These are phyloP conservation scores for Penicillium occitanis DNA, from an alignment of 2,329 filamentous ascomycete genomes.

Conservation along the genomic window DNA sequence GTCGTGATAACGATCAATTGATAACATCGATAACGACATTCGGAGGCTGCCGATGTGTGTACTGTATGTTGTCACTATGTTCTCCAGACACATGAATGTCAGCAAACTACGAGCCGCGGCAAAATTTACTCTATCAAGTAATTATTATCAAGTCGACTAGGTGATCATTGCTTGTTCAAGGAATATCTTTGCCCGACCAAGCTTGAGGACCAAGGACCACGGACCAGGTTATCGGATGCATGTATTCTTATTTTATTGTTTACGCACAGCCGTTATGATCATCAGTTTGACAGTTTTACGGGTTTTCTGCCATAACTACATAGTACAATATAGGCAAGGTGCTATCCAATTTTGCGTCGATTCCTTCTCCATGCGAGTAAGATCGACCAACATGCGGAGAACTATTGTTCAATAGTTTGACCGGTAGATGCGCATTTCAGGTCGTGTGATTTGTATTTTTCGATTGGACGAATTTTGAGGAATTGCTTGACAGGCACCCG, in stretches of 20 bases:
- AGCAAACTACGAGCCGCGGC: not conserved
- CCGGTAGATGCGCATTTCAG: not conserved
- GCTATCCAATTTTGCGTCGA: not conserved
- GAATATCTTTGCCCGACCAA: not conserved
- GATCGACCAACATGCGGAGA: conserved; percentile 5
- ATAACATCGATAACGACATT: not conserved
- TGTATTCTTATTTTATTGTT: not conserved
- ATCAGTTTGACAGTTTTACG: not conserved
- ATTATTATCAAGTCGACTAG: not conserved
- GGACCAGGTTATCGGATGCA: not conserved
- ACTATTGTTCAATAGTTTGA: not conserved
- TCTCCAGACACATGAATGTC: not conserved
- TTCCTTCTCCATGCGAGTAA: not conserved
- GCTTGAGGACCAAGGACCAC: not conserved
- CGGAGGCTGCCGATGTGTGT: conserved; percentile 5
- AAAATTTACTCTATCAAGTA: not conserved
- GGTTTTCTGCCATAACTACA: not conserved
- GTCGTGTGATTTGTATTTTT: not conserved
- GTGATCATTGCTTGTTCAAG: conserved; percentile 3
- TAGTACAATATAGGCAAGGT: not conserved
- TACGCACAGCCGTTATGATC: not conserved
- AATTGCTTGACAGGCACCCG: not conserved
- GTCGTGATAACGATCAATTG: not conserved
- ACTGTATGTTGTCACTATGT: not conserved
- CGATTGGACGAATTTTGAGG: not conserved